phyloP scores from a whole-genome alignment of 306 rosid genomes.

The Morella rubra region DNA sequence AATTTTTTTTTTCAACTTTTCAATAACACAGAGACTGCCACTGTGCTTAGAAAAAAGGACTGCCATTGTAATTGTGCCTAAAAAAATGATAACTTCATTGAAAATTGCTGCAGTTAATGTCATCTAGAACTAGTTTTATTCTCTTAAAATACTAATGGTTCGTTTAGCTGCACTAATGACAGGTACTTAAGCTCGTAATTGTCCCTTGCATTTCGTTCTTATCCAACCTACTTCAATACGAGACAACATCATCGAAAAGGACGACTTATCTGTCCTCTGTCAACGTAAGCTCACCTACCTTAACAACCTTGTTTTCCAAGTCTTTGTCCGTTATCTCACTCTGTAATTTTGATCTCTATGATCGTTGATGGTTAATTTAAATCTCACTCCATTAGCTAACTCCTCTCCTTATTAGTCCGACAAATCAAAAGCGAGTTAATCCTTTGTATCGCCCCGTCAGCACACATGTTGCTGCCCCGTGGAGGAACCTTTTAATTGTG shows the following conservation, averaged over 20 bases:
- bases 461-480: neutral
- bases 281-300: conserved; percentile 30
- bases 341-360: neutral
- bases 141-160: neutral
- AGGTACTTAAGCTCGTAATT: neutral
- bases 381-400: neutral
- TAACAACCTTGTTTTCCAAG: conserved; percentile 32
- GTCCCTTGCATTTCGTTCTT: neutral
- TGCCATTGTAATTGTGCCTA: too few relatives aligned
- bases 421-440: neutral
- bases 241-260: conserved; percentile 8
- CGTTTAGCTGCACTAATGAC: neutral
- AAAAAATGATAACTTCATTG: too few relatives aligned
- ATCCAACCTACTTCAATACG: neutral
- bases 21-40: too few relatives aligned
- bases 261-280: neutral
- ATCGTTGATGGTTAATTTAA: neutral
- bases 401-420: neutral
- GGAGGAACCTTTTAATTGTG: neutral
- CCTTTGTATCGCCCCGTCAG: neutral
- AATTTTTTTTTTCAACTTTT: too few relatives aligned
- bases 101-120: too few relatives aligned
- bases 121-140: neutral
- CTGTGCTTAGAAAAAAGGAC: too few relatives aligned
- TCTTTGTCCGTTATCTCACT: conserved; percentile 12